These are phyloP conservation scores for Mycena albidolilacea DNA, from an alignment of 768 basidiomycete species.

Conservation along the genomic window DNA sequence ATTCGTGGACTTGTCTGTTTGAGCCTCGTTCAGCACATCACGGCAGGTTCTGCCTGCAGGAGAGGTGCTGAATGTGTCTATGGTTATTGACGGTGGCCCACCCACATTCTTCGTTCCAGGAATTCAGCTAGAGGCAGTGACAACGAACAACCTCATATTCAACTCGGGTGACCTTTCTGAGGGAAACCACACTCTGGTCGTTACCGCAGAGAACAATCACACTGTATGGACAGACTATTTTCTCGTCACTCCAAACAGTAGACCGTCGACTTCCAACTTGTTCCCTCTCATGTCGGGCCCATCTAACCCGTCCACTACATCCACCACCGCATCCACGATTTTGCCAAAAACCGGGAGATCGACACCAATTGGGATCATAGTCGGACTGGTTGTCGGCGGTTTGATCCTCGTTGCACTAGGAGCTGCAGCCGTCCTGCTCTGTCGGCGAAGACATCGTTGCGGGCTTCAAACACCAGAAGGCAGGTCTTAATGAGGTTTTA, in stretches of 20 bases:
- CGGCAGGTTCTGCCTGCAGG: too few relatives aligned
- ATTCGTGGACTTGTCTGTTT: too few relatives aligned
- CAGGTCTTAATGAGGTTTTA: neutral
- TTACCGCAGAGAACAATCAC: conserved; percentile 10
- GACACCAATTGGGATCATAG: conserved; percentile 5
- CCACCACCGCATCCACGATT: neutral
- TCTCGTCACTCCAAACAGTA: conserved; percentile 16
- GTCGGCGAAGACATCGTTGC: neutral
- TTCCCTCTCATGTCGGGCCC: neutral
- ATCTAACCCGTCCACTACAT: neutral
- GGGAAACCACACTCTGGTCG: conserved; percentile 25
- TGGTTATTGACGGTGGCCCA: conserved; percentile 10
- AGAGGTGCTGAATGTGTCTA: neutral
- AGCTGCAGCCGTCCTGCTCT: neutral
- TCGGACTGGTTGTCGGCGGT: neutral
- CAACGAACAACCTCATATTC: conserved; percentile 22
- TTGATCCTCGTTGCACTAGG: neutral
- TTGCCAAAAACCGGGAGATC: neutral
- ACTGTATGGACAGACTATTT: conserved; percentile 35
- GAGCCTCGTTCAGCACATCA: too few relatives aligned
- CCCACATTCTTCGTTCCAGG: neutral
- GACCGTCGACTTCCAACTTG: neutral
- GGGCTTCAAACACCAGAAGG: neutral
- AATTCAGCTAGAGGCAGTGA: neutral
- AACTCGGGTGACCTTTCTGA: conserved; percentile 22